Conservation (phyloP, 345 rosid genomes). For the Eucalyptus leucophloia region DNA sequence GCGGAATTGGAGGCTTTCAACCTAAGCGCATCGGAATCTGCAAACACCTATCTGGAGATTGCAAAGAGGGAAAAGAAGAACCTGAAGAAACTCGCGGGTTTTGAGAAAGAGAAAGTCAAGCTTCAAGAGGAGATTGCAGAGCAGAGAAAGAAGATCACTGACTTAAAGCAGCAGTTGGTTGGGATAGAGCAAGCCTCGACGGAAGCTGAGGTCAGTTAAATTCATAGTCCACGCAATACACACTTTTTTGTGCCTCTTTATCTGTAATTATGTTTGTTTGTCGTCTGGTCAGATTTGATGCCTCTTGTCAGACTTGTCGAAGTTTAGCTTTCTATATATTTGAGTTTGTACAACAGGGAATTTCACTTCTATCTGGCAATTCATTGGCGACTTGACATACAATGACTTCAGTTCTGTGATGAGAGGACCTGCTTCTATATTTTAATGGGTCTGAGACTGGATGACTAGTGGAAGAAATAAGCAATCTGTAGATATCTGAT, state of each 20-base stretch:
- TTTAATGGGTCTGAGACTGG: background rate
- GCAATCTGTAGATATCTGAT: background rate
- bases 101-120: conserved; percentile 81
- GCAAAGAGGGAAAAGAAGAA: conserved; percentile 79
- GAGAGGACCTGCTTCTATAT: background rate
- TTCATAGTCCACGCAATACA: background rate
- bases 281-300: background rate
- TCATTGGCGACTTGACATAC: background rate
- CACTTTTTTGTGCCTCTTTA: background rate
- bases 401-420: background rate
- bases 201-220: conserved; percentile 60
- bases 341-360: background rate
- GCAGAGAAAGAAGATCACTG: conserved; percentile 66
- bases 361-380: background rate
- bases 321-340: background rate
- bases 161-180: conserved; percentile 36
- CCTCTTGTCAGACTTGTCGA: background rate
- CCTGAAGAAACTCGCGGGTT: conserved; percentile 62
- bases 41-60: conserved; percentile 48
- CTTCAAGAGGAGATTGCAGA: conserved; percentile 62
- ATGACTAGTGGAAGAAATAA: background rate
- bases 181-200: conserved; percentile 36
- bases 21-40: conserved; percentile 85
- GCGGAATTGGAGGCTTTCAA: conserved; percentile 95
- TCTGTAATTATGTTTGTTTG: background rate